Base-by-base conservation (phyloP, 495 filamentous ascomycete genomes). In the Massariosphaeria phaeospora region DNA sequence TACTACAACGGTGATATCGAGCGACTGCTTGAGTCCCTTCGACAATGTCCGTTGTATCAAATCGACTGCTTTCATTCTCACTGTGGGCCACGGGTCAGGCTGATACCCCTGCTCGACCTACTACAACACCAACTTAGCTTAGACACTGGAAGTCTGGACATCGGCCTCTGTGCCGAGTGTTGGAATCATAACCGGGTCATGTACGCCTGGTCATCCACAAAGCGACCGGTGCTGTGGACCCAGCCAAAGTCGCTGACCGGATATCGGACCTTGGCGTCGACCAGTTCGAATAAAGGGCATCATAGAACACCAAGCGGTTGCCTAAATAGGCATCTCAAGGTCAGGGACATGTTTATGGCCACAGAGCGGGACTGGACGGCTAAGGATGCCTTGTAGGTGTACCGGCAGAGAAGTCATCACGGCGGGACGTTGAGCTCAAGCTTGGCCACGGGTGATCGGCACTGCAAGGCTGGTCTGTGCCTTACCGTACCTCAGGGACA, bases 1-100 rank as follows among this genome's bases (percentile, higher is more conserved):
- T 55, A 66, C 11, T 71, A 75, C 43, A 44, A 42, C 1, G 72
- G 76, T 0, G 76, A 80, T 48, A 75, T 84, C 13, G 60, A 69
- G 9, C 52, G 72, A 10, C 62, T 86, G 23, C 70, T 86, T 1
- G 69, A 74, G 5, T 70, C 72, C 5, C 67, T 87, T 8, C 75
- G 79, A 38, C 75, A 84, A 59, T 84, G 78, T 48, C 83, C 89
- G 0, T 74, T 76, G 42, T 95, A 95, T 65, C 86, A 91, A 64
- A 81, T 94, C 48, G 86, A 95, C 65, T 70, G 73, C 10, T 75
- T 86, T 64, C 89, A 95, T 64, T 74, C 74, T 0, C 85, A 88
- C 61, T 95, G 89, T 67, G 89, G 89, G 0, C 72, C 89, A 11
- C 72, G 86, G 8, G 82, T 78, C 11, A 75, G 82, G 25, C 60